A percentile compares a stretch with the other conserved stretches of the same genome.
Evolutionary conservation across 768 basidiomycete genomes (phyloP).

Genomic region (Phaffia australis): DNA sequence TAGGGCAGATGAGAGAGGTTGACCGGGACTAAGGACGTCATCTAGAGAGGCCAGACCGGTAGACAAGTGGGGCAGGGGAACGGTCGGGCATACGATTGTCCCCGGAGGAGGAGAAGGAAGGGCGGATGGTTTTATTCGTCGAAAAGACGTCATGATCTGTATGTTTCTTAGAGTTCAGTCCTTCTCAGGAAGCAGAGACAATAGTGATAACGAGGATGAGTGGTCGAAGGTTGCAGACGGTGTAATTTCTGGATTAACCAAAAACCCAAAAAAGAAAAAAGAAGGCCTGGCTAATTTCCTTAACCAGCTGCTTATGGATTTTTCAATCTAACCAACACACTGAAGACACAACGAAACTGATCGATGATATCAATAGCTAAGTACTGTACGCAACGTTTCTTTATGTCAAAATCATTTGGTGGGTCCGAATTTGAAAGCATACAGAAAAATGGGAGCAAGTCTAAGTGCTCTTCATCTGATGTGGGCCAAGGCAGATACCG

Average conservation of each 20-base stretch:
- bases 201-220: neutral
- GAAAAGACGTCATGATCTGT: slow-evolving; percentile 34
- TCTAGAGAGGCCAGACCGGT: slow-evolving; percentile 88
- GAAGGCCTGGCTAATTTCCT: neutral
- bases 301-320: too few relatives aligned
- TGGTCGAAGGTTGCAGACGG: neutral
- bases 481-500: too few relatives aligned
- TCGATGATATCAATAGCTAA: too few relatives aligned
- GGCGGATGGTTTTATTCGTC: slow-evolving; percentile 30
- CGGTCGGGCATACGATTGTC: slow-evolving; percentile 36
- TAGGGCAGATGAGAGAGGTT: slow-evolving; percentile 68
- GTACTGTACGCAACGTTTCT: too few relatives aligned
- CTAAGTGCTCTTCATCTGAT: too few relatives aligned
- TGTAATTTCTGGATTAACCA: neutral
- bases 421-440: too few relatives aligned
- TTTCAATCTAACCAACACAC: too few relatives aligned
- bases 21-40: slow-evolving; percentile 74
- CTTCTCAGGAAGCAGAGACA: neutral
- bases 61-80: slow-evolving; percentile 43
- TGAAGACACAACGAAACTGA: too few relatives aligned
- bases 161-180: too few relatives aligned
- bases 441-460: too few relatives aligned
- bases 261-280: neutral
- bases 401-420: too few relatives aligned
- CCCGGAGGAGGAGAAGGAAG: slow-evolving; percentile 32